A percentile compares a stretch with the other conserved stretches of the same genome.
phyloP scores from a whole-genome alignment of 345 rosid genomes.

The Euphorbia peplus region DNA sequence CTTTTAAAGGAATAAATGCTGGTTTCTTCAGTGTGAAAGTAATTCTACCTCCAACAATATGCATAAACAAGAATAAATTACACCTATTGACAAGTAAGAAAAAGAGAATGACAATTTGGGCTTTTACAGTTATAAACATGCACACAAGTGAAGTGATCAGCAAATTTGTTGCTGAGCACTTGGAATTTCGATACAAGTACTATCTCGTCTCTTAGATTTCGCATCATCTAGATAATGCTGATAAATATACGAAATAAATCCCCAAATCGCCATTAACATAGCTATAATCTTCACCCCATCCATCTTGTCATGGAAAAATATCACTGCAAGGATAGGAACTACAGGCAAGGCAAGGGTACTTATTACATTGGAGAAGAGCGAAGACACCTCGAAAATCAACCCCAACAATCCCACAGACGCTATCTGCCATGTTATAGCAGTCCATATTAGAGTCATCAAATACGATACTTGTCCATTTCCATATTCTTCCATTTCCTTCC shows the following conservation, averaged over 20 bases:
- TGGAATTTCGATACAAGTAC: background rate
- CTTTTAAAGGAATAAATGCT: too few species aligned
- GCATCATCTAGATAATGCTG: constrained; percentile 44
- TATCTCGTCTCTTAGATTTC: constrained; percentile 7
- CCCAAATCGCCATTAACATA: constrained; percentile 50
- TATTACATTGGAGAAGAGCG: constrained; percentile 52
- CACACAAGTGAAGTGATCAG: background rate
- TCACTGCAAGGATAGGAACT: constrained; percentile 47
- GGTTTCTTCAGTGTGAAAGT: too few species aligned
- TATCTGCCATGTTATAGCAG: constrained; percentile 48
- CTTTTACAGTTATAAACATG: too few species aligned
- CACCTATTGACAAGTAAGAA: too few species aligned
- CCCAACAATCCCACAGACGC: constrained; percentile 43
- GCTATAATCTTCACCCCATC: constrained; percentile 53
- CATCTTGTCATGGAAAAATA: constrained; percentile 53
- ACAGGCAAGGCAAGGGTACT: constrained; percentile 45
- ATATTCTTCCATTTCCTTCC: constrained; percentile 37
- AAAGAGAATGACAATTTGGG: too few species aligned
- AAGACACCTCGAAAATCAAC: constrained; percentile 46
- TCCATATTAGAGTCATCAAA: constrained; percentile 48
- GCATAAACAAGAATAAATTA: too few species aligned
- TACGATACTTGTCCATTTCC: constrained; percentile 36
- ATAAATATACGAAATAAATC: constrained; percentile 46
- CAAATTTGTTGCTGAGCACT: constrained; percentile 21
- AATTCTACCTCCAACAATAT: too few species aligned